These are phyloP conservation scores for Pichia sp. DNA, from an alignment of 1,139 yeast genomes.

Conservation along the genomic window DNA sequence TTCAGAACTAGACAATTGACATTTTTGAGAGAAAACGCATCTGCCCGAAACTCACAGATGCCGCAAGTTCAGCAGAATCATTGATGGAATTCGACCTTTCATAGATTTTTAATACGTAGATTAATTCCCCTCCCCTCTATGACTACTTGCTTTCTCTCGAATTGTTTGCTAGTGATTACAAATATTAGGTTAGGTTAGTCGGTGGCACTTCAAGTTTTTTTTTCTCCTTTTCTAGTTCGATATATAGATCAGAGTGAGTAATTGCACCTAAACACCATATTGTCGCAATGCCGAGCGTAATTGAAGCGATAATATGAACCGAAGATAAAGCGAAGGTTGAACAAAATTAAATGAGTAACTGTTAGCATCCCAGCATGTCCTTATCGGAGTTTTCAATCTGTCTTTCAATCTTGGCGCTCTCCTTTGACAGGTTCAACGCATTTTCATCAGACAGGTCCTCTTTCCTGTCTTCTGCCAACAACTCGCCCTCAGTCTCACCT, in stretches of 20 bases:
- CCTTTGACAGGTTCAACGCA: constrained; percentile 2
- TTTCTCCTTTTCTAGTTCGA: not conserved
- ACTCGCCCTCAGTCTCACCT: constrained; percentile 2
- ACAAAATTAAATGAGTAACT: not conserved
- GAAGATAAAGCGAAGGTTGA: not conserved
- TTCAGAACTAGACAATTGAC: constrained; percentile 92
- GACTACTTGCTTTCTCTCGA: constrained; percentile 1
- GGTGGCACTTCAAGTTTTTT: not conserved
- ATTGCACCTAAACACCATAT: not conserved
- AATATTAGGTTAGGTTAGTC: not conserved
- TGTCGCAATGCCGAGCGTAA: not conserved
- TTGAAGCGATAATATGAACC: too few species aligned
- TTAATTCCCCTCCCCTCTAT: not conserved
- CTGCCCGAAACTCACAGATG: constrained; percentile 32
- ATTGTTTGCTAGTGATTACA: constrained; percentile 8
- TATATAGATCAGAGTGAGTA: not conserved
- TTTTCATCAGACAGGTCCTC: not conserved
- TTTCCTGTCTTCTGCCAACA: not conserved
- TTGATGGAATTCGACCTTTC: not conserved
- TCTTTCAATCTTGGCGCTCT: constrained; percentile 13
- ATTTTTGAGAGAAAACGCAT: constrained; percentile 86
- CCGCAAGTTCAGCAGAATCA: constrained; percentile 14
- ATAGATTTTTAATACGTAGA: not conserved
- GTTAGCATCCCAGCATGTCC: not conserved
- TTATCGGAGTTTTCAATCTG: constrained; percentile 11